Percentiles rank a stretch among this genome's conserved stretches.
These are phyloP conservation scores for Chytriomyces confervae DNA, from an alignment of 192 early-diverging fungal species.

Conservation along the genomic window DNA sequence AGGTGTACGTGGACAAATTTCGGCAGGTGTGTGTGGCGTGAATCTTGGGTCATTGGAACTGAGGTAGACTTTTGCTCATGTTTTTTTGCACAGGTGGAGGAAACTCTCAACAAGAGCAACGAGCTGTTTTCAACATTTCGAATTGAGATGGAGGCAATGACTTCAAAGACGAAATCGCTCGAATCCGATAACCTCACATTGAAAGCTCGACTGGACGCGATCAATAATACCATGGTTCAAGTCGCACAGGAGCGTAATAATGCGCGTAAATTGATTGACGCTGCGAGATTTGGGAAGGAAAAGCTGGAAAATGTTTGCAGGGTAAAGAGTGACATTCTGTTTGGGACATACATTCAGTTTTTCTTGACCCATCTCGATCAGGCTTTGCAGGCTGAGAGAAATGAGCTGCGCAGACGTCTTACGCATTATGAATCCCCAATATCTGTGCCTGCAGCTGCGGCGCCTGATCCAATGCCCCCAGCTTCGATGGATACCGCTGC, in stretches of 20 bases:
- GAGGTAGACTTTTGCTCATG: not conserved
- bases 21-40: constrained; percentile 42
- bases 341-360: not conserved
- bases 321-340: not conserved
- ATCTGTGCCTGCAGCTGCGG: not conserved
- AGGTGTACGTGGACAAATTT: constrained; percentile 70
- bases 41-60: not conserved
- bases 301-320: constrained; percentile 64
- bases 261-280: constrained; percentile 54
- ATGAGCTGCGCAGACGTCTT: constrained; percentile 27
- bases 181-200: constrained; percentile 63
- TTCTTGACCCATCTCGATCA: not conserved
- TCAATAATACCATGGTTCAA: constrained; percentile 65
- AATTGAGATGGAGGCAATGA: constrained; percentile 72
- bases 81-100: constrained; percentile 55
- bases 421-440: constrained; percentile 3
- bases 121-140: constrained; percentile 68
- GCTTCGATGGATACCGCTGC: not conserved
- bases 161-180: constrained; percentile 62
- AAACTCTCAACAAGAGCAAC: constrained; percentile 69
- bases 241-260: constrained; percentile 67
- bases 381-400: constrained; percentile 60
- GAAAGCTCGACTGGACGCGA: constrained; percentile 61
- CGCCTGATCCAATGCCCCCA: not conserved
- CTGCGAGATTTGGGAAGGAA: constrained; percentile 46